Conservation (phyloP, 768 basidiomycete genomes). For the Amanita fuliginea region DNA sequence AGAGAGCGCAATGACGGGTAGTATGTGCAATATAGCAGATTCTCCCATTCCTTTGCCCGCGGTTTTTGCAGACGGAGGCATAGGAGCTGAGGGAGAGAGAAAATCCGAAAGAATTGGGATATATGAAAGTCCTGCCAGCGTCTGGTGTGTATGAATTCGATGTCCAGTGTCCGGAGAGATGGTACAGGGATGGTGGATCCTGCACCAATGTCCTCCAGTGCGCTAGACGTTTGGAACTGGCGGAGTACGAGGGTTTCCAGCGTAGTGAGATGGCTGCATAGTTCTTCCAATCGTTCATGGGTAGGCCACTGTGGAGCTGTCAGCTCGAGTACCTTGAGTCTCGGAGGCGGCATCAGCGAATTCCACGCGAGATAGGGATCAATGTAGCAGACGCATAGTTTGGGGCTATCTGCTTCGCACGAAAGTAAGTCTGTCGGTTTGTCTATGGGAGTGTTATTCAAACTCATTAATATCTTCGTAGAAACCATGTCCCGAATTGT, state of each 20-base stretch:
- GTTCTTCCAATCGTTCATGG: conserved; percentile 9
- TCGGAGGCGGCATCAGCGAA: conserved; percentile 9
- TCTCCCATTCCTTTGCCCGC: conserved; percentile 5
- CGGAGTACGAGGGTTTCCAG: conserved; percentile 16
- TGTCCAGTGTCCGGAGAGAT: conserved; percentile 13
- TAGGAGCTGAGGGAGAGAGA: background rate
- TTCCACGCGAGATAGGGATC: conserved; percentile 13
- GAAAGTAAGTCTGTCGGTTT: background rate
- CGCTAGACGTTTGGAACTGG: conserved; percentile 12
- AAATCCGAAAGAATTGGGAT: conserved; percentile 14
- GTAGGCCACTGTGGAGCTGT: conserved; percentile 13
- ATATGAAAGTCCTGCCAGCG: conserved; percentile 8
- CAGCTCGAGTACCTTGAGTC: conserved; percentile 17
- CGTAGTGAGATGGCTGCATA: conserved; percentile 13
- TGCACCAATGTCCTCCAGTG: conserved; percentile 9
- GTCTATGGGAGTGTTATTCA: conserved; percentile 7
- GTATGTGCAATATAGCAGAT: conserved; percentile 3
- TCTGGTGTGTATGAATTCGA: conserved; percentile 10
- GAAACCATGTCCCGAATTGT: conserved; percentile 11
- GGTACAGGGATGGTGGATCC: conserved; percentile 11
- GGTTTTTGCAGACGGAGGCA: conserved; percentile 2
- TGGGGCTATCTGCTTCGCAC: background rate
- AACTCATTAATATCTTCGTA: conserved; percentile 12
- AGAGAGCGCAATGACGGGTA: conserved; percentile 8
- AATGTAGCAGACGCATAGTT: conserved; percentile 12